Conservation (phyloP, 345 rosid genomes). For the Dipteronia sinensis region DNA sequence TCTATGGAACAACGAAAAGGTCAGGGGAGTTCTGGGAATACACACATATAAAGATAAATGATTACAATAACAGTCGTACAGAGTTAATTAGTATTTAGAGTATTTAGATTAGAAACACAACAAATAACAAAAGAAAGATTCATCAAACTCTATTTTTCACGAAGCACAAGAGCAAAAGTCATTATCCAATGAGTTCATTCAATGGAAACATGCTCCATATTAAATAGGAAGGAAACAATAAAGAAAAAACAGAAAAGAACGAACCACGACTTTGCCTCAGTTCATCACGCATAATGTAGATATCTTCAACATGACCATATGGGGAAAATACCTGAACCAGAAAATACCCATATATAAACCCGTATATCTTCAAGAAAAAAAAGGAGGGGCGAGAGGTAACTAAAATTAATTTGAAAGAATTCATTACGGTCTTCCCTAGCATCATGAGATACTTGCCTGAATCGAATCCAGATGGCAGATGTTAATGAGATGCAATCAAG, state of each 20-base stretch:
- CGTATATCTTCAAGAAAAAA: constrained; percentile 12
- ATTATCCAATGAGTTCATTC: constrained; percentile 6
- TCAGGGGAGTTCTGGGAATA: background rate
- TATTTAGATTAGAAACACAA: background rate
- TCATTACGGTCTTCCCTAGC: background rate
- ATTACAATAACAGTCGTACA: background rate
- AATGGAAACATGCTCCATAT: background rate
- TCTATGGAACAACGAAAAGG: background rate
- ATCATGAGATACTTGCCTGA: background rate
- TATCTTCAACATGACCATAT: constrained; percentile 69
- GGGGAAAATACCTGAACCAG: constrained; percentile 68
- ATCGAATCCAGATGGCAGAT: background rate
- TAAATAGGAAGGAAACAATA: background rate
- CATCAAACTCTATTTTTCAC: constrained; percentile 1
- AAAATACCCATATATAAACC: constrained; percentile 17
- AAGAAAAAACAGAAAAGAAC: constrained; percentile 27
- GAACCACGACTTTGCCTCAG: constrained; percentile 71
- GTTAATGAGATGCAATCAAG: background rate
- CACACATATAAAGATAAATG: background rate
- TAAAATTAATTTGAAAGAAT: background rate
- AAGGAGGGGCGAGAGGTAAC: background rate
- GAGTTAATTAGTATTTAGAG: background rate
- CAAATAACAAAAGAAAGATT: background rate
- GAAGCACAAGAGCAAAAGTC: background rate
- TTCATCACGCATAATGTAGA: constrained; percentile 68